Percentiles rank a stretch among this genome's conserved stretches.
Conservation (phyloP, 768 basidiomycete genomes). For the Lactarius hengduanensis region DNA sequence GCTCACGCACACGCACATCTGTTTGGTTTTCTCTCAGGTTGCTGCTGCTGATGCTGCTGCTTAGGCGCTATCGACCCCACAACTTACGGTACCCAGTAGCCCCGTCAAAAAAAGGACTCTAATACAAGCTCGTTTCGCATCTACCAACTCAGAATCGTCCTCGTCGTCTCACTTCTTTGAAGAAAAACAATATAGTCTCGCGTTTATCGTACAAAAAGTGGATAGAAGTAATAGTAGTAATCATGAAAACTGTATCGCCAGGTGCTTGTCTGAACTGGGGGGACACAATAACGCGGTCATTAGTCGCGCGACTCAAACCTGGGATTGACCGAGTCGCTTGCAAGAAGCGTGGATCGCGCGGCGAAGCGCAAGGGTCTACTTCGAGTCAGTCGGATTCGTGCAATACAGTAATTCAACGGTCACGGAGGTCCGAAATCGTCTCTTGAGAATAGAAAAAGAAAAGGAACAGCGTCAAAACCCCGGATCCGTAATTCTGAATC, state of each 20-base stretch:
- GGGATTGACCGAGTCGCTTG: neutral
- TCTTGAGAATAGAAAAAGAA: neutral
- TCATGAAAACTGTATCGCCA: neutral
- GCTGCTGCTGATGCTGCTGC: neutral
- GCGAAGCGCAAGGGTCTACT: constrained; percentile 3
- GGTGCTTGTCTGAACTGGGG: neutral
- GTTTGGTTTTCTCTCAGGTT: neutral
- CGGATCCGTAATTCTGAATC: neutral
- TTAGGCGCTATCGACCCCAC: constrained; percentile 5
- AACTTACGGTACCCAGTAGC: neutral
- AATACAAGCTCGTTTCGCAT: constrained; percentile 16
- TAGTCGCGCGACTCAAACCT: neutral
- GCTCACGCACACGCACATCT: constrained; percentile 1
- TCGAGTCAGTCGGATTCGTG: neutral
- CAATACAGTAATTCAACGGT: neutral
- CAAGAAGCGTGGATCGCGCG: constrained; percentile 15
- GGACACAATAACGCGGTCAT: neutral
- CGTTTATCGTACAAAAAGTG: constrained; percentile 11
- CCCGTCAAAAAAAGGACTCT: neutral
- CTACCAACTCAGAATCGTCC: constrained; percentile 14
- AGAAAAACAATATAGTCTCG: neutral
- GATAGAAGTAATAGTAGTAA: constrained; percentile 4
- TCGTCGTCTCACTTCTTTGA: neutral
- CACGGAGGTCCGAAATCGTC: neutral
- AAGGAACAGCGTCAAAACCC: neutral